These are phyloP conservation scores for Suillus occidentalis DNA, from an alignment of 768 basidiomycete genomes.

Conservation along the genomic window DNA sequence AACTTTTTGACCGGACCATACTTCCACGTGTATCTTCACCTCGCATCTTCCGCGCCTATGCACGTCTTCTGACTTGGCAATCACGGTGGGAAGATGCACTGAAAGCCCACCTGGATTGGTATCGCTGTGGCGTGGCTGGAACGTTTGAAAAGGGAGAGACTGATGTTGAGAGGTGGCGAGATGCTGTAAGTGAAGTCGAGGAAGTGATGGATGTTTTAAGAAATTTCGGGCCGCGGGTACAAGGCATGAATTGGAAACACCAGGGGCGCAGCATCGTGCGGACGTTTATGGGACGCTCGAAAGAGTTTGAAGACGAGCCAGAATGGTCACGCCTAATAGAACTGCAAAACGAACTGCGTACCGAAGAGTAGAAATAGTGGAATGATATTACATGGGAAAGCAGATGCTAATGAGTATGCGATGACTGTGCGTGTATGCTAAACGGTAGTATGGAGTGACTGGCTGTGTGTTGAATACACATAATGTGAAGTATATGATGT, in stretches of 20 bases:
- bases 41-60: conserved; percentile 82
- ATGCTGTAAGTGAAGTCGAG: conserved; percentile 75
- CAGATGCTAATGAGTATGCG: background rate
- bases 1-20: conserved; percentile 76
- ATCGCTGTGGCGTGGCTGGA: conserved; percentile 65
- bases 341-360: conserved; percentile 41
- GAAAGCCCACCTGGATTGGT: conserved; percentile 82
- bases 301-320: conserved; percentile 85
- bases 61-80: conserved; percentile 75
- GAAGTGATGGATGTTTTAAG: conserved; percentile 81
- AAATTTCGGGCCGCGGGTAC: conserved; percentile 77
- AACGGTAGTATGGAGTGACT: conserved; percentile 10
- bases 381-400: background rate
- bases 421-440: conserved; percentile 15
- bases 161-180: conserved; percentile 67
- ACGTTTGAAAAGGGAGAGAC: conserved; percentile 67
- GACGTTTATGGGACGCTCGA: conserved; percentile 85
- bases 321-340: conserved; percentile 74
- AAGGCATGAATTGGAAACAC: conserved; percentile 71
- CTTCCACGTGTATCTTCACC: conserved; percentile 79
- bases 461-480: conserved; percentile 2
- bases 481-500: conserved; percentile 2
- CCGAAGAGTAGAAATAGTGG: conserved; percentile 13
- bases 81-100: conserved; percentile 73
- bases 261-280: conserved; percentile 86